A percentile compares a stretch with the other conserved stretches of the same genome.
Conservation (phyloP, 306 rosid genomes). For the Canavalia gladiata region DNA sequence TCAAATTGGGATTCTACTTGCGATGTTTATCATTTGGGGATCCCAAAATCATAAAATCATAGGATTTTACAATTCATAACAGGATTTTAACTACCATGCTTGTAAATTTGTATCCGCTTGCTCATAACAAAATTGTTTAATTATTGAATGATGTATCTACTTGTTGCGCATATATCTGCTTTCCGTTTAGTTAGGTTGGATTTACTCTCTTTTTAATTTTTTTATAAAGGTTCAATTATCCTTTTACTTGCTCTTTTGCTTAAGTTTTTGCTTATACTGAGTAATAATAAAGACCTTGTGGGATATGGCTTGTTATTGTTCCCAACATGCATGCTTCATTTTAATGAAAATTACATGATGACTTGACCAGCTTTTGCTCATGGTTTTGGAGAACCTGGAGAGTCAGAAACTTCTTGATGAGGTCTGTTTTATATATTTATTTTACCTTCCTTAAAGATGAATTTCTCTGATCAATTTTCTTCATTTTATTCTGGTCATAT, state of each 20-base stretch:
- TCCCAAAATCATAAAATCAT: too few species aligned
- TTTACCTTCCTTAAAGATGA: constrained; percentile 11
- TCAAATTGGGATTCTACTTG: too few species aligned
- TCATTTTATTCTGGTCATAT: constrained; percentile 14
- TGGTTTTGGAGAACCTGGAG: constrained; percentile 56
- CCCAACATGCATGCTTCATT: constrained; percentile 22
- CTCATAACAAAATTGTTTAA: neutral
- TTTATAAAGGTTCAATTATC: neutral
- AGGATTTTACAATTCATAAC: too few species aligned
- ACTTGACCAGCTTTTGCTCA: constrained; percentile 68
- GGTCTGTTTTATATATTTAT: constrained; percentile 59
- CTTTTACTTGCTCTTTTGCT: constrained; percentile 18
- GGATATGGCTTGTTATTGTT: constrained; percentile 21
- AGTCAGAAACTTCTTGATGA: constrained; percentile 55
- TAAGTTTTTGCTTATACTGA: neutral
- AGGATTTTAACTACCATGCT: too few species aligned
- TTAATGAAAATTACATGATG: constrained; percentile 52
- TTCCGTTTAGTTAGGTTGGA: constrained; percentile 1
- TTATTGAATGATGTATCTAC: neutral
- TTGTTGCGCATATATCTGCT: constrained; percentile 1
- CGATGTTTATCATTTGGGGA: too few species aligned
- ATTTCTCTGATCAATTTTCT: constrained; percentile 14
- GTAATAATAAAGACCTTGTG: neutral
- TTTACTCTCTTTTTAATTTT: neutral
- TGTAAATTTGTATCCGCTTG: neutral